Percentiles rank a stretch among this genome's conserved stretches.
Evolutionary conservation across 1,284 basidiomycete species (phyloP).

Genomic region (Peniophora sp.): DNA sequence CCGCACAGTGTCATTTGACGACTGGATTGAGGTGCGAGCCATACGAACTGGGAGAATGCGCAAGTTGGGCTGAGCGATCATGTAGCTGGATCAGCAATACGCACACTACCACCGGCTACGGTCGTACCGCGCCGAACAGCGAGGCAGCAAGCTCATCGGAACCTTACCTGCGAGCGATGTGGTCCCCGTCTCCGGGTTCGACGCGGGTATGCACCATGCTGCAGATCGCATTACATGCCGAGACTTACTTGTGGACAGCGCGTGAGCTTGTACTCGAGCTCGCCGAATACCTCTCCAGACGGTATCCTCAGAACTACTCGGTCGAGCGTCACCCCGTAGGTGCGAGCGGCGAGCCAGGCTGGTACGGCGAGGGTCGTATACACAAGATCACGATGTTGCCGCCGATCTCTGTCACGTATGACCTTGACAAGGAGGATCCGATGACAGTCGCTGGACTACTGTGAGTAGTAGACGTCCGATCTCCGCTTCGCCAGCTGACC

Average conservation of each 20-base stretch:
- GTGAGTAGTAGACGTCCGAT: conserved; percentile 26
- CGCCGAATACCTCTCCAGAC: conserved; percentile 52
- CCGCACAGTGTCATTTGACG: conserved; percentile 54
- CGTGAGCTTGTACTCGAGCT: conserved; percentile 60
- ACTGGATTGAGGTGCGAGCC: conserved; percentile 55
- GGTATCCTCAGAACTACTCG: conserved; percentile 53
- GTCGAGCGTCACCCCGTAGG: conserved; percentile 34
- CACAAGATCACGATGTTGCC: conserved; percentile 41
- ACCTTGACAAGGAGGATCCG: conserved; percentile 48
- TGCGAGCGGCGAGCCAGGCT: conserved; percentile 25
- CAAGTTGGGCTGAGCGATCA: neutral
- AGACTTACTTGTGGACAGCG: conserved; percentile 27
- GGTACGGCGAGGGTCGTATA: conserved; percentile 45
- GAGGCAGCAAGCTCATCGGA: conserved; percentile 38
- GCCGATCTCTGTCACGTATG: conserved; percentile 42
- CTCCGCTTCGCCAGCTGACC: neutral
- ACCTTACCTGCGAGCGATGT: conserved; percentile 40
- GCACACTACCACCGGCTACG: conserved; percentile 45
- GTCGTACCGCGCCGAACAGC: conserved; percentile 40
- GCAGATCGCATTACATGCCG: neutral
- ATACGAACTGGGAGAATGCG: neutral
- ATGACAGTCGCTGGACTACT: conserved; percentile 50
- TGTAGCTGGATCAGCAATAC: conserved; percentile 51
- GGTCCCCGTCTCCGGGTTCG: conserved; percentile 23
- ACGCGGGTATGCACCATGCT: conserved; percentile 2